These are phyloP conservation scores for Sphaerulina populicola DNA, from an alignment of 2,329 filamentous ascomycete species.

Conservation along the genomic window DNA sequence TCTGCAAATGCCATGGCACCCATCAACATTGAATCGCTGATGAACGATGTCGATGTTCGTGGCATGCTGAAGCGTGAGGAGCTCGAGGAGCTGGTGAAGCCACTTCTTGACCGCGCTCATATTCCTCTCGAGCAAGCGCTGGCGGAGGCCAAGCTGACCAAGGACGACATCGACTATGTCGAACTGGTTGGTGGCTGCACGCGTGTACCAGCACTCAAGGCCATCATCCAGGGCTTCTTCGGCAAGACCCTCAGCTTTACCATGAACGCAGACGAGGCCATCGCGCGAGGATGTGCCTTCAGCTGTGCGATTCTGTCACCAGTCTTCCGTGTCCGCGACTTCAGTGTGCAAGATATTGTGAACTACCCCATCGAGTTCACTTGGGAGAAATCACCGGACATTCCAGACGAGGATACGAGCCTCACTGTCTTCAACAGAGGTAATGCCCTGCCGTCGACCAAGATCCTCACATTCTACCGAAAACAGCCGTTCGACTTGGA, in stretches of 20 bases:
- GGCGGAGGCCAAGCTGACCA: constrained; percentile 81
- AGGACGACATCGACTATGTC: constrained; percentile 85
- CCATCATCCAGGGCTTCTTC: constrained; percentile 82
- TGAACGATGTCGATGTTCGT: constrained; percentile 92
- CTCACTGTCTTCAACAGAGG: constrained; percentile 96
- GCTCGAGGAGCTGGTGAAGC: constrained; percentile 81
- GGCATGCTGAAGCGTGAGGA: constrained; percentile 88
- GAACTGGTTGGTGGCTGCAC: constrained; percentile 93
- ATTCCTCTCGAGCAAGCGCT: constrained; percentile 81
- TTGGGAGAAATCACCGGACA: constrained; percentile 97
- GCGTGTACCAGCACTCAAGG: constrained; percentile 87
- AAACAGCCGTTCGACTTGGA: constrained; percentile 96
- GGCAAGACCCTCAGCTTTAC: constrained; percentile 90
- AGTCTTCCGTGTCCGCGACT: constrained; percentile 96
- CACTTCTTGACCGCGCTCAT: constrained; percentile 65
- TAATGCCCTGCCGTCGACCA: constrained; percentile 94
- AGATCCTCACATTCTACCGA: constrained; percentile 98
- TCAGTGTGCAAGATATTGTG: constrained; percentile 93
- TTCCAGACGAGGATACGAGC: constrained; percentile 95
- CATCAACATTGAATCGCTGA: constrained; percentile 93
- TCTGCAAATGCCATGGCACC: constrained; percentile 90
- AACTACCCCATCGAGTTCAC: constrained; percentile 97
- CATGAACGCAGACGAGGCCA: constrained; percentile 94
- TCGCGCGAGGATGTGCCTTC: constrained; percentile 92
- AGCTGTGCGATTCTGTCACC: constrained; percentile 95